Evolutionary conservation across 2,329 filamentous ascomycete genomes (phyloP).

Genomic region (Trichophyton simii): DNA sequence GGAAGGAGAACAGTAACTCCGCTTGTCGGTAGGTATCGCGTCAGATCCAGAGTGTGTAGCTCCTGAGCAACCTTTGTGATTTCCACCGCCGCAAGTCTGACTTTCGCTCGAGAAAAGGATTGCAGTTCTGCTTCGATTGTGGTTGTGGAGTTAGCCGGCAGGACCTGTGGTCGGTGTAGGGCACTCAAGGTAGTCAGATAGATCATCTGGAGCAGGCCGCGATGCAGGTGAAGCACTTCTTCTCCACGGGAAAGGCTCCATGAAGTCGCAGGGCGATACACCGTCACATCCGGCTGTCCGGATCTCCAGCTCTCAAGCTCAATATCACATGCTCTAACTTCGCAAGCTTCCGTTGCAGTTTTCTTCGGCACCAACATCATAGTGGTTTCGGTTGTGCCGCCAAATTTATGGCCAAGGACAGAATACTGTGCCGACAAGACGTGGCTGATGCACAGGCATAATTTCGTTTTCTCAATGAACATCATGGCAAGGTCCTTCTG

Average conservation of each 20-base stretch:
- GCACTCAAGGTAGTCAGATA: conserved; percentile 87
- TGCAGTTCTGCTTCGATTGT: conserved; percentile 55
- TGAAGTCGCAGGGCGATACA: conserved; percentile 53
- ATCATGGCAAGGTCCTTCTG: conserved; percentile 70
- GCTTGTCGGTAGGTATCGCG: conserved; percentile 71
- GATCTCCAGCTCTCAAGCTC: conserved; percentile 68
- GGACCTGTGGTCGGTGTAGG: conserved; percentile 78
- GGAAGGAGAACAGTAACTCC: conserved; percentile 84
- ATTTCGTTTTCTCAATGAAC: conserved; percentile 83
- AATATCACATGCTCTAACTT: conserved; percentile 65
- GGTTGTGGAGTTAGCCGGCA: conserved; percentile 55
- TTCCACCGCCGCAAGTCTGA: conserved; percentile 69
- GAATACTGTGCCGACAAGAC: conserved; percentile 88
- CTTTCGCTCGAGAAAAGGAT: conserved; percentile 68
- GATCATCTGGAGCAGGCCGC: conserved; percentile 82
- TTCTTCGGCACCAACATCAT: conserved; percentile 92
- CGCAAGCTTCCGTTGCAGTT: conserved; percentile 64
- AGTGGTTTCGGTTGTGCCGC: conserved; percentile 57
- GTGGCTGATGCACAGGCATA: conserved; percentile 78
- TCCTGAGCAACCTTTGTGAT: conserved; percentile 76
- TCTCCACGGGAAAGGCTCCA: conserved; percentile 39
- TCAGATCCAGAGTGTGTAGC: conserved; percentile 58
- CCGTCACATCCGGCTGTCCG: conserved; percentile 57
- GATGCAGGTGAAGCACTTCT: conserved; percentile 52
- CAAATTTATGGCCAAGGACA: conserved; percentile 67